Base-by-base conservation (phyloP, 2,329 filamentous ascomycete genomes). In the Colletotrichum sidae region DNA sequence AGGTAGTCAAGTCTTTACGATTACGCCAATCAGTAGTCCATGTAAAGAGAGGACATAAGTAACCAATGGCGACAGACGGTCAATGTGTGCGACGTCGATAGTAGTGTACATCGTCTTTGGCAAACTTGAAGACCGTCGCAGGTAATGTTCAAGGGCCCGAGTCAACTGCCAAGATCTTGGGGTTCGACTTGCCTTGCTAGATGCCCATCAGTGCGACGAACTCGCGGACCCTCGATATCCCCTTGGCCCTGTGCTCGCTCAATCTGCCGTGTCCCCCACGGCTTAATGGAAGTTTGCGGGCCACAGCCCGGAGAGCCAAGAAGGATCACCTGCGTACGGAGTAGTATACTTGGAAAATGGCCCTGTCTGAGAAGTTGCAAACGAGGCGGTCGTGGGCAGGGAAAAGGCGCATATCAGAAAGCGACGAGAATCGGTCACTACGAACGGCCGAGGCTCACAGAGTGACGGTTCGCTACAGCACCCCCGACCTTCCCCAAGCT, bases 381-480 rank as follows among this genome's bases (percentile, higher is more conserved):
- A 65, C 45, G 60, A 65, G 62, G 63, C 47, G 63, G 58, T 52
- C 52, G 59, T 57, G 15, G 41, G 52, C 42, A 47, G 39, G 34
- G 50, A 67, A 64, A 67, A 65, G 47, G 44, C 64, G 59, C 60
- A 67, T 59, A 55, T 52, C 45, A 41, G 41, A 17, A 56, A 46
- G 44, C 15, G 45, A 17, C 45, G 34, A 49, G 45, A 47, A 15
- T 33, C 35, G 49, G 53, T 62, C 38, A 41, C 47, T 49, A 42
- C 11, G 17, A 52, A 49, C 37, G 37, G 58, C 62, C 52, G 57
- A 65, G 62, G 62, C 58, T 45, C 35, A 45, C 37, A 50, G 49
- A 53, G 53, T 34, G 58, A 41, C 53, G 47, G 44, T 56, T 62
- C 25, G 46, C 57, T 53, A 33, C 52, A 55, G 35, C 4, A 33